phyloP scores from a whole-genome alignment of 2,329 filamentous ascomycete species.

The Xylogone sp. region DNA sequence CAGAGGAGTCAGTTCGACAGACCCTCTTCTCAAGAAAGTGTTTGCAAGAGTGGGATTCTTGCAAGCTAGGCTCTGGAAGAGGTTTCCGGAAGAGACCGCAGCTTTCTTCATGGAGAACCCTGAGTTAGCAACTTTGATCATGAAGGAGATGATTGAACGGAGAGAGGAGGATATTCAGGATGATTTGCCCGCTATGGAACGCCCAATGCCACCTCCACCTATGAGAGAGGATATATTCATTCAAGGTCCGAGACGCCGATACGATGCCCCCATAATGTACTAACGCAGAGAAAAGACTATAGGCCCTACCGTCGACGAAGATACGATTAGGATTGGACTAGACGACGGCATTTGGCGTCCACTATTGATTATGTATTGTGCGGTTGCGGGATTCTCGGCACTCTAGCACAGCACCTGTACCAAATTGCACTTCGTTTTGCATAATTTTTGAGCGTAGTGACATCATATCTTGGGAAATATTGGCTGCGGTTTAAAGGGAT shows the following conservation, averaged over 20 bases:
- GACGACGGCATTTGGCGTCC: neutral
- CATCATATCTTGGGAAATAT: neutral
- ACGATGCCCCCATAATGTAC: neutral
- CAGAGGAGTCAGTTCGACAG: slow-evolving; percentile 38
- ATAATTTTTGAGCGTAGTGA: neutral
- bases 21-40: slow-evolving; percentile 43
- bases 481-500: neutral
- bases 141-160: slow-evolving; percentile 42
- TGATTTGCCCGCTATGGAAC: slow-evolving; percentile 42
- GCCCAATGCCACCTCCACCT: slow-evolving; percentile 4
- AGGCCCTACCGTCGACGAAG: neutral
- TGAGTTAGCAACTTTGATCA: slow-evolving; percentile 41
- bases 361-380: neutral
- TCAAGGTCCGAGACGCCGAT: slow-evolving; percentile 12
- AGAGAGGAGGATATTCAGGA: slow-evolving; percentile 35
- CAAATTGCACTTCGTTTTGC: neutral
- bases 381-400: neutral
- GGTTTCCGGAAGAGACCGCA: slow-evolving; percentile 35
- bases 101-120: slow-evolving; percentile 41
- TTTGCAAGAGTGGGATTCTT: slow-evolving; percentile 46
- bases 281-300: neutral
- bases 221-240: slow-evolving; percentile 9
- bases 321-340: neutral
- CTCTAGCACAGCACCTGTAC: neutral
- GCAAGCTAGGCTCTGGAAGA: slow-evolving; percentile 41